These are phyloP conservation scores for Rhizopogon sp. DNA, from an alignment of 768 basidiomycete genomes.

Conservation along the genomic window DNA sequence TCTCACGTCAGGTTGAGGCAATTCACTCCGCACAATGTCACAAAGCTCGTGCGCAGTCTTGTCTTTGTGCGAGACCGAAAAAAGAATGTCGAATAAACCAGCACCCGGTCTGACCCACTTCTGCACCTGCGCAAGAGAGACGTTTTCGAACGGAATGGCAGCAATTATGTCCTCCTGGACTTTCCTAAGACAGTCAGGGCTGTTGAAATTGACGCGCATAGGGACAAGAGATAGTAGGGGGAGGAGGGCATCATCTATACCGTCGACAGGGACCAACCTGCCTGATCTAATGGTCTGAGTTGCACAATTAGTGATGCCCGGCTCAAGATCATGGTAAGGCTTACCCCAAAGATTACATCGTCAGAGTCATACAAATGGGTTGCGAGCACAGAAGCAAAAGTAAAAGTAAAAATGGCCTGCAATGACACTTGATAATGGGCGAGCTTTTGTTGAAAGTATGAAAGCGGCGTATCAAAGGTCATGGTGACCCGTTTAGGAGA, in stretches of 20 bases:
- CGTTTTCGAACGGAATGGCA: slow-evolving; percentile 23
- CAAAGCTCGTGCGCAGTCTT: slow-evolving; percentile 13
- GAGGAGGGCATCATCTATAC: slow-evolving; percentile 15
- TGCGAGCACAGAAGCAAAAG: slow-evolving; percentile 24
- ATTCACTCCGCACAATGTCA: slow-evolving; percentile 22
- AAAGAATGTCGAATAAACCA: slow-evolving; percentile 25
- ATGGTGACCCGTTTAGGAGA: slow-evolving; percentile 9
- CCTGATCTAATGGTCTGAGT: slow-evolving; percentile 27
- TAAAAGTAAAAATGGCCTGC: slow-evolving; percentile 24
- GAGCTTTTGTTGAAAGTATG: slow-evolving; percentile 15
- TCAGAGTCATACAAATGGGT: slow-evolving; percentile 15
- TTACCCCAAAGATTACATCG: slow-evolving; percentile 29
- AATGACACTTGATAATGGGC: slow-evolving; percentile 22
- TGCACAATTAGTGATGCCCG: not conserved
- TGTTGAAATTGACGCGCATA: slow-evolving; percentile 16
- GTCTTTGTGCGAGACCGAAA: slow-evolving; percentile 24
- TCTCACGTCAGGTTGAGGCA: slow-evolving; percentile 28
- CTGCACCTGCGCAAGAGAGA: slow-evolving; percentile 26
- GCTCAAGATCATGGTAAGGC: slow-evolving; percentile 5
- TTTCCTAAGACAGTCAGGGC: slow-evolving; percentile 11
- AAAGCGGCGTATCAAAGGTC: slow-evolving; percentile 12
- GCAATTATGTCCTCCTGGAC: slow-evolving; percentile 24
- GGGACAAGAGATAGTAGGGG: slow-evolving; percentile 27
- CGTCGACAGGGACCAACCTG: slow-evolving; percentile 21
- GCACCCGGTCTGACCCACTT: slow-evolving; percentile 22